Conservation (phyloP, 2,329 filamentous ascomycete genomes). For the Aspergillus novoparasiticus region DNA sequence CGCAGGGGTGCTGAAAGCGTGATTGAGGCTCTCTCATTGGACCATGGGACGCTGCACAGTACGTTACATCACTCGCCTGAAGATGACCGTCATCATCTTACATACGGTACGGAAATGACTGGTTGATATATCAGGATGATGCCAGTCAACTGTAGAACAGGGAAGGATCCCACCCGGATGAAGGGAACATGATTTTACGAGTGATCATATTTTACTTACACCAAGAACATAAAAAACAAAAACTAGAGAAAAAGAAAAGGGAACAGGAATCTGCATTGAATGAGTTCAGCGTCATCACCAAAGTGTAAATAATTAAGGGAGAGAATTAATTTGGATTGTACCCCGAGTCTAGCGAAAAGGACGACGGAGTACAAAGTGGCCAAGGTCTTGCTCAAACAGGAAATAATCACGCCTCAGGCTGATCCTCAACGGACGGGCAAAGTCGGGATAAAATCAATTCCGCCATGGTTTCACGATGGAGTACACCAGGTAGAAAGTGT, state of each 20-base stretch:
- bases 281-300: not conserved
- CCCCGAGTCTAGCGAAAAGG: not conserved
- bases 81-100: not conserved
- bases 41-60: not conserved
- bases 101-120: not conserved
- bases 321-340: not conserved
- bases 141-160: not conserved
- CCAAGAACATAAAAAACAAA: not conserved
- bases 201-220: not conserved
- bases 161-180: not conserved
- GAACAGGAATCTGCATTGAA: not conserved
- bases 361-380: not conserved
- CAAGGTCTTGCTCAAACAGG: not conserved
- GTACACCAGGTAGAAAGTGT: not conserved
- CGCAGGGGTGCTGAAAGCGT: not conserved
- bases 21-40: not conserved
- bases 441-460: slow-evolving; percentile 18
- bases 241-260: not conserved
- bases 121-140: slow-evolving; percentile 1
- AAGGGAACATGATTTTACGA: not conserved
- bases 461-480: slow-evolving; percentile 2
- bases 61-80: not conserved
- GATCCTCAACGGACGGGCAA: not conserved
- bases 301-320: not conserved
- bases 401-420: not conserved